A percentile compares a stretch with the other conserved stretches of the same genome.
Conservation (phyloP, 805 yeast genomes). For the Saccharomycopsis sp. region DNA sequence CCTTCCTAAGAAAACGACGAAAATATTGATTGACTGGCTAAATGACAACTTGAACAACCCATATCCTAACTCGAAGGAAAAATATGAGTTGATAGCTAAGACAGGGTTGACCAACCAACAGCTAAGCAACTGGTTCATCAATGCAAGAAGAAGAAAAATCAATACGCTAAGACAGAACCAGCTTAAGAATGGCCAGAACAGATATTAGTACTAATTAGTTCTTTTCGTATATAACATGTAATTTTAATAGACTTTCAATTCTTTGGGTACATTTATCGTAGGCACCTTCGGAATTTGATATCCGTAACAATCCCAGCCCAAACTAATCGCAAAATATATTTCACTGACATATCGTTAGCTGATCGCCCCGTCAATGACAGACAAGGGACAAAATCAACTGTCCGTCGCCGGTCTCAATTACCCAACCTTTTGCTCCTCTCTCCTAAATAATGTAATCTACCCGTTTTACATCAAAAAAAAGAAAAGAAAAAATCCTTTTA, state of each 20-base stretch:
- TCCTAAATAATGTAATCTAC: background rate
- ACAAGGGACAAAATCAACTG: background rate
- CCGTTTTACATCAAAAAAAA: slow-evolving; percentile 2
- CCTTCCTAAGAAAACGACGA: slow-evolving; percentile 72
- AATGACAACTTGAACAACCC: slow-evolving; percentile 71
- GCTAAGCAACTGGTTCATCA: slow-evolving; percentile 81
- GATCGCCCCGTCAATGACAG: no score
- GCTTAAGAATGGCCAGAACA: slow-evolving; percentile 12
- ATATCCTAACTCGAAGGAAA: slow-evolving; percentile 77
- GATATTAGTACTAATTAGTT: background rate
- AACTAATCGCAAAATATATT: no score
- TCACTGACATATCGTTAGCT: background rate
- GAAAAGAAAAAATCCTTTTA: background rate
- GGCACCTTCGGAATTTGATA: background rate
- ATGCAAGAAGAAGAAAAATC: slow-evolving; percentile 74
- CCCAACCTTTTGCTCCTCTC: slow-evolving; percentile 22
- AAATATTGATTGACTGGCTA: slow-evolving; percentile 67
- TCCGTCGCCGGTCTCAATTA: background rate
- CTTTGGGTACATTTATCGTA: background rate
- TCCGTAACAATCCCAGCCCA: no score
- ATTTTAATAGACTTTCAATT: background rate
- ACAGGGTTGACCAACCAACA: slow-evolving; percentile 81
- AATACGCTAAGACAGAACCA: slow-evolving; percentile 33
- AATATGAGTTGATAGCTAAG: slow-evolving; percentile 55
- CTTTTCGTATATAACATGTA: background rate